Evolutionary conservation across 306 rosid genomes (phyloP).

Genomic region (Vigna unguiculata): DNA sequence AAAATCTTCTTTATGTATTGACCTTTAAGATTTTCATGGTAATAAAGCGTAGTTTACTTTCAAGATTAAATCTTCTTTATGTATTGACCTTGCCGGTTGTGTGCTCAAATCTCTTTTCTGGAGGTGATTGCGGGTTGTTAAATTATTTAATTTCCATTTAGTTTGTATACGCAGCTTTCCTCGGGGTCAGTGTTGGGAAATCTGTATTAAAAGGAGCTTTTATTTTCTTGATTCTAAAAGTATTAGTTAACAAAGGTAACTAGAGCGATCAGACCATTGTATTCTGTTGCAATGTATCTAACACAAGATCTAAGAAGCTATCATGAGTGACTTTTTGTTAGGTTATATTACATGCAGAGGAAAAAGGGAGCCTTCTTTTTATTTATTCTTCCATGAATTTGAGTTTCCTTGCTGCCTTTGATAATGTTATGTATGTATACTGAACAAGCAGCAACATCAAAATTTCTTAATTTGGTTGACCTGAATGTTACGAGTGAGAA

Average conservation of each 20-base stretch:
- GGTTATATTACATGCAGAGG: conserved; percentile 14
- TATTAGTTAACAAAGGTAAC: conserved; percentile 1
- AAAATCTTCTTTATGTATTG: conserved; percentile 3
- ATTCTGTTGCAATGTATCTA: conserved; percentile 21
- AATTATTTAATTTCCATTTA: conserved; percentile 19
- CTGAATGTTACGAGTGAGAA: conserved; percentile 52
- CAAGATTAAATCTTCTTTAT: conserved; percentile 16
- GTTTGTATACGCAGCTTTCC: conserved; percentile 1
- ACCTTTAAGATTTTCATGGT: conserved; percentile 23
- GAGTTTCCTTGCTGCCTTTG: conserved; percentile 44
- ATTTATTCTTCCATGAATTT: conserved; percentile 26
- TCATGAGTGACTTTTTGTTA: conserved; percentile 18
- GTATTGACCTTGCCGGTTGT: conserved; percentile 16
- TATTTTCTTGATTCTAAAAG: conserved; percentile 23
- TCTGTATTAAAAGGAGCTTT: conserved; percentile 1
- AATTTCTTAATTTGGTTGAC: conserved; percentile 64
- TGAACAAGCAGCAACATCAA: conserved; percentile 79
- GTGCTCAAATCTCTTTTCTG: not conserved
- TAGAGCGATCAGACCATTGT: conserved; percentile 2
- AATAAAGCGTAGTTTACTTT: not conserved
- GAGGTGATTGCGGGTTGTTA: conserved; percentile 10
- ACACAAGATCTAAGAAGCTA: conserved; percentile 19
- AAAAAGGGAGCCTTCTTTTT: conserved; percentile 21
- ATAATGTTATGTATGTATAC: conserved; percentile 30
- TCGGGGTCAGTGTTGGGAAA: conserved; percentile 25